phyloP scores from a whole-genome alignment of 805 yeast genomes.

The Kodamaea nitidulidarum region DNA sequence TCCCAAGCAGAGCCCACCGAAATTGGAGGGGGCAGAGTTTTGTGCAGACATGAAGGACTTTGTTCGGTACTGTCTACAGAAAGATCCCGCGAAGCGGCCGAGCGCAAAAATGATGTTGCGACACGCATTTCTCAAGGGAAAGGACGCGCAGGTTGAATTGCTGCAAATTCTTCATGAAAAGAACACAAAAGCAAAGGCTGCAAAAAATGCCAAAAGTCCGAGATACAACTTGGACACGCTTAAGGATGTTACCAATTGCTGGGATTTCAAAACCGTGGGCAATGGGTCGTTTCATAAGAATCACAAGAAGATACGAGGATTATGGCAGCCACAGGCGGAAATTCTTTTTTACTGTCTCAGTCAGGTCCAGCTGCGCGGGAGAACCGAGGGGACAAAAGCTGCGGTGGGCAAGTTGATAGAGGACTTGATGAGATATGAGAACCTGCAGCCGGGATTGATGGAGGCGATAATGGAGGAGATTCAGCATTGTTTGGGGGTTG shows the following conservation, averaged over 20 bases:
- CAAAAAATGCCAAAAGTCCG: slow-evolving; percentile 4
- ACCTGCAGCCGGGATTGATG: slow-evolving; percentile 56
- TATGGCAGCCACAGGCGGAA: slow-evolving; percentile 15
- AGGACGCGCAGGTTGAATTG: slow-evolving; percentile 19
- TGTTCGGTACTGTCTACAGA: slow-evolving; percentile 60
- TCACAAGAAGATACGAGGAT: slow-evolving; percentile 1
- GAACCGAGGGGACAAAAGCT: slow-evolving; percentile 42
- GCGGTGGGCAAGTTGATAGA: slow-evolving; percentile 43
- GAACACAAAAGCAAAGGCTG: slow-evolving; percentile 15
- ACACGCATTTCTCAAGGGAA: slow-evolving; percentile 46
- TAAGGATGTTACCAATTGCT: slow-evolving; percentile 4
- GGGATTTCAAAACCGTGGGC: slow-evolving; percentile 16
- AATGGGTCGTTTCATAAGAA: background rate
- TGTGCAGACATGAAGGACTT: slow-evolving; percentile 60
- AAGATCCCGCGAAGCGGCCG: slow-evolving; percentile 64
- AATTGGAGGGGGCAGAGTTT: slow-evolving; percentile 40
- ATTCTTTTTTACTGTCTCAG: slow-evolving; percentile 43
- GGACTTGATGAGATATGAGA: slow-evolving; percentile 44
- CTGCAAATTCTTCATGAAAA: slow-evolving; percentile 39
- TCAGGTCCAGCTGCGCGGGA: slow-evolving; percentile 50
- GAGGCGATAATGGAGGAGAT: slow-evolving; percentile 64
- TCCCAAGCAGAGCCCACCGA: slow-evolving; percentile 64
- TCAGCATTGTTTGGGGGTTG: background rate
- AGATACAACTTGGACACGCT: slow-evolving; percentile 3
- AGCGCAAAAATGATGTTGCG: slow-evolving; percentile 53